Evolutionary conservation across 202 grass and related monocot genomes (phyloP), one percentile per base, ranked within the genome.

Genomic region (Setaria italica): DNA sequence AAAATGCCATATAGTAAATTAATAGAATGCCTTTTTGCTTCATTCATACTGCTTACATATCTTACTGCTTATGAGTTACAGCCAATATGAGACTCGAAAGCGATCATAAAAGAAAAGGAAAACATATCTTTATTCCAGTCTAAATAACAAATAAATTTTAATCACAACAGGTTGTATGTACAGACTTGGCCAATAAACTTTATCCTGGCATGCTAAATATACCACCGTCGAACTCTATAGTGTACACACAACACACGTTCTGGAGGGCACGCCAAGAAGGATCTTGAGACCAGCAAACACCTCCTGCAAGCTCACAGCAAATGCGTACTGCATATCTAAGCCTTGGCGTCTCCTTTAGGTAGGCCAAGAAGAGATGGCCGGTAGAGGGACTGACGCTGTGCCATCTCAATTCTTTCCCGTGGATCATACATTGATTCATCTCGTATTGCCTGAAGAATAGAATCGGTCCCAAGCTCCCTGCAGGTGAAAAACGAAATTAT

Each of bases 391-490:
- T 98, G 93, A 35, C 92, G 84, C 17, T 92, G 86, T 57, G 89
- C 84, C 88, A 95, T 79, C 84, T 92, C 91, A 13, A 98, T 98
- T 71, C 93, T 81, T 62, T 98, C 93, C 19, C 93, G 89, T 15
- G 93, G 95, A 92, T 98, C 95, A 68, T 79, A 95, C 95, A 98
- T 94, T 4, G 93, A 94, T 81, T 95, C 95, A 62, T 98, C 95
- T 78, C 91, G 86, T 88, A 95, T 88, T 11, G 89, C 95, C 77
- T 92, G 88, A 37, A 98, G 95, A 85, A 98, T 98, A 20, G 95
- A 87, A 67, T 80, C 65, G 9, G 88, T 95, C 6, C 67, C 74
- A 84, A 90, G 67, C 15, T 95, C 95, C 82, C 95, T 98, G 75
- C 80, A 86, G 35, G 51, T 20, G 12, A 19, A 46, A 79, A 54